Evolutionary conservation across 805 yeast species (phyloP), one percentile per base, ranked within the genome.

Genomic region (Teunomyces barrocoloradensis): DNA sequence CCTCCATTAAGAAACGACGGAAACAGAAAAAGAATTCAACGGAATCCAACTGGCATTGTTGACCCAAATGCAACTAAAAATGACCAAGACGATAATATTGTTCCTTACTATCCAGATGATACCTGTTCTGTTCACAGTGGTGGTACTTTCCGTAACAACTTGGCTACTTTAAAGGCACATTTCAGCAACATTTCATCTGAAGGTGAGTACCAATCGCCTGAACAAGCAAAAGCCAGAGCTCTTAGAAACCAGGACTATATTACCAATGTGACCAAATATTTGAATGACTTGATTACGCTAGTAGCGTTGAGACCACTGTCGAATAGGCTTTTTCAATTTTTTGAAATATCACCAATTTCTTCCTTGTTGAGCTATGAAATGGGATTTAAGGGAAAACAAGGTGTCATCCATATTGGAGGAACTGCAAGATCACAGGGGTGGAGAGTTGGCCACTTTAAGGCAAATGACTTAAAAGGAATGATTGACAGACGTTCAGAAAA

Each of bases 371-470:
- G 92, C 42, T 84, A 88, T 53, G 99, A 94, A 63, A 79, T 81
- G 25, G 86, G 88, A 0, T 86, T 76, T 59, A 82, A 81, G 47
- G 96, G 98, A 1, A 94, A 90, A 57, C 97, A 94, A 65, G 99
- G 99, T 1, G 80, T 81, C 43, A 65, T 92, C 48, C 80, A 87
- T 46, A 80, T 91, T 41, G 82, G 90, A 17, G 85, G 96, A 0
- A 82, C 89, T 0, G 92, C 98, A 0, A 82, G 81, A 52, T 77
- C 90, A 0, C 96, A 89, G 62, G 98, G 99, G 2, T 94, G 99
- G 98, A 76, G 96, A 56, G 97, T 92, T 5, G 87, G 94, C 3
- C 97, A 92, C 61, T 81, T 89, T 65, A 82, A 80, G 51, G 81
- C 88, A 6, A 79, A 82, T 51, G 97, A 89, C 58, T 71, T 89